A percentile compares a stretch with the other conserved stretches of the same genome.
Evolutionary conservation across 106 monocot species (phyloP).

Genomic region (Dactylorhiza incarnata): DNA sequence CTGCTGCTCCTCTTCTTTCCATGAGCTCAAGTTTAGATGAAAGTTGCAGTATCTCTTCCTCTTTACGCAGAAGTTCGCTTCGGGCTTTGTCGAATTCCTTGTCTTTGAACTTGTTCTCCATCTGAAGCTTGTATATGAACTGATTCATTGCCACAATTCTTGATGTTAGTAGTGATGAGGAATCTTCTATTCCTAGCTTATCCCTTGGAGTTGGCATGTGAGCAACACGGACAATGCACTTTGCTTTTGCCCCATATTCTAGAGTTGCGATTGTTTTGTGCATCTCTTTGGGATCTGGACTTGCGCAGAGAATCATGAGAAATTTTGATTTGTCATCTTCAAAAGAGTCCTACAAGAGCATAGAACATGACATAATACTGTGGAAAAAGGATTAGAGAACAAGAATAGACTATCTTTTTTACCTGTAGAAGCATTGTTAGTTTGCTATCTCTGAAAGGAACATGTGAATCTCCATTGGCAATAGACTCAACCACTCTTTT

Average conservation of each 20-base stretch:
- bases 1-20: conserved; percentile 28
- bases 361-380: not conserved
- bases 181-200: conserved; percentile 31
- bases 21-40: conserved; percentile 30
- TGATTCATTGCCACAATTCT: conserved; percentile 91
- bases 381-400: not conserved
- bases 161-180: conserved; percentile 35
- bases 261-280: conserved; percentile 93
- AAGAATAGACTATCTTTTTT: conserved; percentile 1
- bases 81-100: conserved; percentile 55
- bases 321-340: conserved; percentile 95
- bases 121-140: conserved; percentile 80
- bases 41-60: conserved; percentile 43
- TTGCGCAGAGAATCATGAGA: conserved; percentile 95
- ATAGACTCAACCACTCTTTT: conserved; percentile 98
- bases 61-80: conserved; percentile 51
- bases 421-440: conserved; percentile 98
- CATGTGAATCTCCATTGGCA: conserved; percentile 95
- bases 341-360: conserved; percentile 72
- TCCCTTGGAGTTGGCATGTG: conserved; percentile 65
- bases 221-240: conserved; percentile 88
- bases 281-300: conserved; percentile 85
- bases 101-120: conserved; percentile 65
- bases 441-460: conserved; percentile 97
- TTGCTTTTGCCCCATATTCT: conserved; percentile 96